These are phyloP conservation scores for Rubus parviflorus DNA, from an alignment of 306 rosid species.

Conservation along the genomic window DNA sequence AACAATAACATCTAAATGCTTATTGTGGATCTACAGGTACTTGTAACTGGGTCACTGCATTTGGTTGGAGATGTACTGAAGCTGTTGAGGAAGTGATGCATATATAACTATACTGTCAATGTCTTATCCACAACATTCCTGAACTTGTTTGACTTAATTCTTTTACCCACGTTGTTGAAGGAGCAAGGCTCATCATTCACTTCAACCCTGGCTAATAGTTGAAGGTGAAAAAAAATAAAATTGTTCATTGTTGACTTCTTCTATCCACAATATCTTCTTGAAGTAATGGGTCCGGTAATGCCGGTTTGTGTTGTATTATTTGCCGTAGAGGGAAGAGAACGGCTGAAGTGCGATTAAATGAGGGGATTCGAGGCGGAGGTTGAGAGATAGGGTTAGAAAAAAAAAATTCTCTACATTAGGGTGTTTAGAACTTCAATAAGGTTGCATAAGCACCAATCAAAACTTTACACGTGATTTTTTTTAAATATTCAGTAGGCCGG, in stretches of 20 bases:
- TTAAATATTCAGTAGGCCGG: too few relatives aligned
- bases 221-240: too few relatives aligned
- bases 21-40: constrained; percentile 50
- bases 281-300: too few relatives aligned
- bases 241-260: neutral
- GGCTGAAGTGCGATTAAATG: too few relatives aligned
- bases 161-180: constrained; percentile 11
- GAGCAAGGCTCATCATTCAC: constrained; percentile 1
- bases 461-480: too few relatives aligned
- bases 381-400: too few relatives aligned
- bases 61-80: constrained; percentile 58
- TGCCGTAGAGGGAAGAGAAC: too few relatives aligned
- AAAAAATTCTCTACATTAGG: too few relatives aligned
- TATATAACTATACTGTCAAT: neutral
- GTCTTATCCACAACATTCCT: constrained; percentile 15
- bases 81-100: constrained; percentile 41
- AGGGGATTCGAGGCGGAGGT: too few relatives aligned
- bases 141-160: constrained; percentile 17
- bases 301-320: too few relatives aligned
- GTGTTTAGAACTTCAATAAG: too few relatives aligned
- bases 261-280: neutral
- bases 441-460: too few relatives aligned
- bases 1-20: neutral
- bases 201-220: neutral
- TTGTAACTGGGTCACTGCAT: constrained; percentile 80